phyloP scores from a whole-genome alignment of 352 stramenopile species.

The Phytophthora pluvialis region DNA sequence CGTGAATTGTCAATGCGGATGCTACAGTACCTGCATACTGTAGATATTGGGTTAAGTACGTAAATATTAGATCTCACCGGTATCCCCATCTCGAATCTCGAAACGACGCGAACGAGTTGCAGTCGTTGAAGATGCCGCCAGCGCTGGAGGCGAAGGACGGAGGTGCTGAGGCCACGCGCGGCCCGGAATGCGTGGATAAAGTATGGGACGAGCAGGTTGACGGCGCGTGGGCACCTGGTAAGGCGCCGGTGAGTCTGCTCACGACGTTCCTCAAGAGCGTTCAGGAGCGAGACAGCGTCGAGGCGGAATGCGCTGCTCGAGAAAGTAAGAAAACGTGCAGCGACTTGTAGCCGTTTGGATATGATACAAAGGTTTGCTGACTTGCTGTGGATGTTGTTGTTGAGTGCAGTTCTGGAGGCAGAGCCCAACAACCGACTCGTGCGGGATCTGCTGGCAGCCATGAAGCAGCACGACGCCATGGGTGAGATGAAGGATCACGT shows the following conservation, averaged over 20 bases:
- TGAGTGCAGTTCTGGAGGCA: constrained; percentile 50
- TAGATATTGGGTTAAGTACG: not conserved
- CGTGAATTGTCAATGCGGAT: constrained; percentile 6
- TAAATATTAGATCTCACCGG: not conserved
- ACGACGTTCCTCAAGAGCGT: constrained; percentile 62
- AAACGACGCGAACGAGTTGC: constrained; percentile 30
- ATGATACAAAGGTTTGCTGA: not conserved
- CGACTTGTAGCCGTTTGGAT: not conserved
- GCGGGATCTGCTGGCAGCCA: constrained; percentile 60
- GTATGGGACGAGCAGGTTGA: constrained; percentile 72
- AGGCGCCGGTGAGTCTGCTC: constrained; percentile 61
- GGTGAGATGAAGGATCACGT: constrained; percentile 27
- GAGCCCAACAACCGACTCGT: constrained; percentile 76
- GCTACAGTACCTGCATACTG: constrained; percentile 10
- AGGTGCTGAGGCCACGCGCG: constrained; percentile 26
- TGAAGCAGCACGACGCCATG: constrained; percentile 66
- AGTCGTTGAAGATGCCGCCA: constrained; percentile 25
- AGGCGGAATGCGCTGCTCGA: constrained; percentile 49
- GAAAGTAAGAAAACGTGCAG: constrained; percentile 47
- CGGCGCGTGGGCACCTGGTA: constrained; percentile 65
- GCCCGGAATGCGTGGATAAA: constrained; percentile 55
- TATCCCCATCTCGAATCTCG: not conserved
- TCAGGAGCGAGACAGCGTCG: constrained; percentile 60
- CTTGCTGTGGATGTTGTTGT: not conserved
- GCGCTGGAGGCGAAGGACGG: constrained; percentile 23